Conservation (phyloP, 257 asterid species). For the Cynanchum wilfordii region DNA sequence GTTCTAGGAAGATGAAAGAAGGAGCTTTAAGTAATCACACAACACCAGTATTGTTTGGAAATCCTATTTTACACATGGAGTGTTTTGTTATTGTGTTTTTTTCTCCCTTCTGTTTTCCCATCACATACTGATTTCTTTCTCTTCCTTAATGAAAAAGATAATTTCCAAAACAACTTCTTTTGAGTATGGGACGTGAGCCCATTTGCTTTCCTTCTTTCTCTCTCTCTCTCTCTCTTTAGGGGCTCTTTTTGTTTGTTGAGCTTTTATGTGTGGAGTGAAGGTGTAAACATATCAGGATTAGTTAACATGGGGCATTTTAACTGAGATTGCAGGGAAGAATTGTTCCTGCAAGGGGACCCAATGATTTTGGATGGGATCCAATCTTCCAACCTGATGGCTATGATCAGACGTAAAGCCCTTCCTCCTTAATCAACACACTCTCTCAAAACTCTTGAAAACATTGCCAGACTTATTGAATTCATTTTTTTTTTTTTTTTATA, state of each 20-base stretch:
- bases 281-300: neutral
- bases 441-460: neutral
- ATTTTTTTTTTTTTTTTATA: constrained; percentile 1
- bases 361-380: constrained; percentile 98
- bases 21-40: neutral
- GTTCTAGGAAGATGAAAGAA: too few species aligned
- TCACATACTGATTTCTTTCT: neutral
- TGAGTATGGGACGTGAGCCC: neutral
- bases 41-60: neutral
- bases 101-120: neutral
- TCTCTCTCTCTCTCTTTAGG: neutral
- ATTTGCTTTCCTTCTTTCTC: neutral
- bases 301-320: constrained; percentile 12
- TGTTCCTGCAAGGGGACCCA: constrained; percentile 85
- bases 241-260: neutral
- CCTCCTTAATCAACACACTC: neutral
- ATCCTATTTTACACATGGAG: too few species aligned
- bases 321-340: constrained; percentile 71
- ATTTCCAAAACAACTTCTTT: constrained; percentile 1
- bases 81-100: neutral
- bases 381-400: constrained; percentile 87
- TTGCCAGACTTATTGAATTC: constrained; percentile 11
- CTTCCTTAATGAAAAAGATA: neutral
- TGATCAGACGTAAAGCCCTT: constrained; percentile 57
- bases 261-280: neutral